phyloP scores from a whole-genome alignment of 352 stramenopile species.

The Pilasporangium apinafurcum region DNA sequence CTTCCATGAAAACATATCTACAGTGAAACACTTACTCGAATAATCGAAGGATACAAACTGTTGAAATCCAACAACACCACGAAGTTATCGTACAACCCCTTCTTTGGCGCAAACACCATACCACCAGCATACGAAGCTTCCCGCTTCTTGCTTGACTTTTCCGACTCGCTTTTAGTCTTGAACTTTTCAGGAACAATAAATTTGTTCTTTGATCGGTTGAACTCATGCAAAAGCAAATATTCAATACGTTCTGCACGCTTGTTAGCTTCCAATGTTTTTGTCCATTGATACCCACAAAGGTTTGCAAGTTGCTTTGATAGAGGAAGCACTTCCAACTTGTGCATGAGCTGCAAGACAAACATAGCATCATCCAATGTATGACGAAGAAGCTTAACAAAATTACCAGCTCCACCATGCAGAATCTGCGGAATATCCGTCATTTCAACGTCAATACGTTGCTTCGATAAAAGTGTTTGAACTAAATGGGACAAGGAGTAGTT shows the following conservation, averaged over 20 bases:
- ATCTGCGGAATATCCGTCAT: constrained; percentile 94
- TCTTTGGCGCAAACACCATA: constrained; percentile 99
- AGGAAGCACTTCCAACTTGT: constrained; percentile 97
- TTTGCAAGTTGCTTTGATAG: constrained; percentile 98
- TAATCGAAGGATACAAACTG: constrained; percentile 99
- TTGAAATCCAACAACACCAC: constrained; percentile 99
- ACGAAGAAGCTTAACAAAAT: constrained; percentile 91
- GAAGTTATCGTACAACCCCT: constrained; percentile 99
- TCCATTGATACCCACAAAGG: constrained; percentile 98
- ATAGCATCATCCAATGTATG: constrained; percentile 96
- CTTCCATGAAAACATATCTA: no score
- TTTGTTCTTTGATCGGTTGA: constrained; percentile 92
- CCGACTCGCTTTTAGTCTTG: constrained; percentile 56
- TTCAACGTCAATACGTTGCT: constrained; percentile 89
- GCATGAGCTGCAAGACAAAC: constrained; percentile 95
- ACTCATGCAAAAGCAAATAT: constrained; percentile 99
- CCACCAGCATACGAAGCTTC: constrained; percentile 97
- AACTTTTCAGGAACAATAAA: constrained; percentile 97
- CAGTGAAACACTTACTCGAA: constrained; percentile 52
- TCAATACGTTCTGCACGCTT: constrained; percentile 98
- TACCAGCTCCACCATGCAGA: constrained; percentile 78
- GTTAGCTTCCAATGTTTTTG: constrained; percentile 92
- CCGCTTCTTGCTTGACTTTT: constrained; percentile 49
- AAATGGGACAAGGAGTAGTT: constrained; percentile 97
- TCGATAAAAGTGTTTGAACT: constrained; percentile 87